phyloP scores from a whole-genome alignment of 1,284 basidiomycete genomes.

The Microbotryum violaceum region DNA sequence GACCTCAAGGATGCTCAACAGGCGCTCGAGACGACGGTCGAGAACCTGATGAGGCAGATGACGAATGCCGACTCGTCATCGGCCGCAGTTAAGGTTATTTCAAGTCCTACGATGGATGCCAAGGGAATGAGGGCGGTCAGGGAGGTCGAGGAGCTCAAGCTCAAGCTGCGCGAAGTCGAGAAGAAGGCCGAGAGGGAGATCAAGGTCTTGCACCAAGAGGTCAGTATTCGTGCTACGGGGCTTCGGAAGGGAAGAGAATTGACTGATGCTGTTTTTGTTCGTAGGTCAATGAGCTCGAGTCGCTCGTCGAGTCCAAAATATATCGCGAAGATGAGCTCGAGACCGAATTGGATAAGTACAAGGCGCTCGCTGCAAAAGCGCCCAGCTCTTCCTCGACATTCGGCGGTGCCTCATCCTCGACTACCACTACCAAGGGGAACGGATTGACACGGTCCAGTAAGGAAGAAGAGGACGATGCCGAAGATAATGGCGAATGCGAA shows the following conservation, averaged over 20 bases:
- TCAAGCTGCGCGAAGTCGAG: constrained; percentile 36
- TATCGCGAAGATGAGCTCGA: constrained; percentile 91
- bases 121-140: too few relatives aligned
- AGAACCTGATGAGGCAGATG: constrained; percentile 42
- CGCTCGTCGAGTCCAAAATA: constrained; percentile 85
- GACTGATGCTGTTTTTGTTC: neutral
- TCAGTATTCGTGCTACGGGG: neutral
- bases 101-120: constrained; percentile 9
- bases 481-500: constrained; percentile 55
- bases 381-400: constrained; percentile 30
- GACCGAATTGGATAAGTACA: constrained; percentile 56
- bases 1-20: constrained; percentile 52
- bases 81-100: constrained; percentile 45
- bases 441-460: constrained; percentile 10
- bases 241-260: too few relatives aligned
- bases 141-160: constrained; percentile 34
- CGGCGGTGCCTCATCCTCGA: constrained; percentile 7
- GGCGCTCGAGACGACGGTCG: constrained; percentile 63
- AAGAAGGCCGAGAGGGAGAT: constrained; percentile 35
- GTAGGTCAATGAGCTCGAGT: constrained; percentile 76
- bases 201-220: constrained; percentile 31
- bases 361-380: constrained; percentile 18
- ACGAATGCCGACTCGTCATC: too few relatives aligned
- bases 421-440: constrained; percentile 9
- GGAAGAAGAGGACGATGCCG: constrained; percentile 10